Conservation (phyloP, 495 filamentous ascomycete genomes). For the Lepraria neglecta region DNA sequence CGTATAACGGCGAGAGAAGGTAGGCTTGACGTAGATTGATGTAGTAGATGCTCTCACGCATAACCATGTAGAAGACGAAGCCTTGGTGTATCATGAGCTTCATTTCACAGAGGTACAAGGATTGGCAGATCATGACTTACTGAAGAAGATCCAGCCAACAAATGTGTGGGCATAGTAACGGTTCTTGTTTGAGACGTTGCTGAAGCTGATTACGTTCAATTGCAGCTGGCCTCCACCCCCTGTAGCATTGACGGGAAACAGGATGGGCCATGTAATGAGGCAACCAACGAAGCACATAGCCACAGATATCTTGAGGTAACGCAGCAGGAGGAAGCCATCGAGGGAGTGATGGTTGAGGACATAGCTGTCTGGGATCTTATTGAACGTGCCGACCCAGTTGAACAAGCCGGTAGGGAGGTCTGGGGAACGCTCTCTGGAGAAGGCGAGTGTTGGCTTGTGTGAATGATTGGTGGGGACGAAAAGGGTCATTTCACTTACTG, state of each 20-base stretch:
- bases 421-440: slow-evolving; percentile 58
- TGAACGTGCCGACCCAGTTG: slow-evolving; percentile 72
- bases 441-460: not conserved
- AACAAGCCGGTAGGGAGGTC: slow-evolving; percentile 60
- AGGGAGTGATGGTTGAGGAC: slow-evolving; percentile 84
- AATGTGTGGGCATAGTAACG: slow-evolving; percentile 75
- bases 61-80: slow-evolving; percentile 83
- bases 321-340: slow-evolving; percentile 81
- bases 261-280: slow-evolving; percentile 73
- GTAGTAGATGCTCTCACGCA: slow-evolving; percentile 87
- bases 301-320: slow-evolving; percentile 69
- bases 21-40: slow-evolving; percentile 96
- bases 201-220: slow-evolving; percentile 71
- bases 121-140: slow-evolving; percentile 31
- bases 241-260: slow-evolving; percentile 82
- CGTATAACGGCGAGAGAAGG: slow-evolving; percentile 77
- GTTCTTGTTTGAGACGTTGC: slow-evolving; percentile 57
- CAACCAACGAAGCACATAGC: slow-evolving; percentile 73
- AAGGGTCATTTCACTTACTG: slow-evolving; percentile 37
- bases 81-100: slow-evolving; percentile 32
- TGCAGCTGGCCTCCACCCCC: slow-evolving; percentile 54
- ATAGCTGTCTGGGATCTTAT: slow-evolving; percentile 72
- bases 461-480: not conserved
- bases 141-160: slow-evolving; percentile 69
- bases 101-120: not conserved